Evolutionary conservation across 352 stramenopile species (phyloP), one percentile per base, ranked within the genome.

Genomic region (Aphanomyces astaci): DNA sequence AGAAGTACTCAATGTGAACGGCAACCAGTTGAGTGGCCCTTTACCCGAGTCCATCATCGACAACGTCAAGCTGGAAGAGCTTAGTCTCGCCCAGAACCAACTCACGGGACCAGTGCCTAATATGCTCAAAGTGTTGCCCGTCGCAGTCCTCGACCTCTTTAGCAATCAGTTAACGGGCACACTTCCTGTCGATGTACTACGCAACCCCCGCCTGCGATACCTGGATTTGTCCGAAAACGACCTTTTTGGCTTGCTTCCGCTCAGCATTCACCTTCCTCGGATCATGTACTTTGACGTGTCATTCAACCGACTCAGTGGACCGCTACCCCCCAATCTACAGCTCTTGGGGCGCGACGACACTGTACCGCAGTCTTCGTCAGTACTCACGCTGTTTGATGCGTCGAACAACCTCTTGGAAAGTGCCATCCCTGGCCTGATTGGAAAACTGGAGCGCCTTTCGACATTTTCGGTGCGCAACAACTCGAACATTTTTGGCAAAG

Each of bases 381-480:
- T 22, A 19, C 48, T 67, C 13, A 17, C 3, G 5, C 31, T 40
- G 19, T 59, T 67, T 33, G 62, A 68, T 27, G 39, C 22, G 39
- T 60, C 40, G 28, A 56, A 46, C 40, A 68, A 68, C 43, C 1
- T 11, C 7, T 28, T 68, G 1, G 25, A 7, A 15, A 59, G 28
- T 17, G 5, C 11, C 11, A 13, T 68, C 17, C 62, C 62, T 15
- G 10, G 28, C n/a, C n/a, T 43, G 5, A 19, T 68, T 5, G 30
- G 24, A 10, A 5, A n/a, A 3, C 43, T 68, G 13, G 62, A 68
- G 10, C 43, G 22, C 9, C 62, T 68, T 10, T 3, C 49, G 15
- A 11, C 4, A 2, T 68, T 68, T 57, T 60, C 43, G 2, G 43
- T 68, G 5, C 15, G 24, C 19, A 56, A 68, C 25, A 68, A 68